Conservation (phyloP, 2,329 filamentous ascomycete species). For the Hypocrella siamensis region DNA sequence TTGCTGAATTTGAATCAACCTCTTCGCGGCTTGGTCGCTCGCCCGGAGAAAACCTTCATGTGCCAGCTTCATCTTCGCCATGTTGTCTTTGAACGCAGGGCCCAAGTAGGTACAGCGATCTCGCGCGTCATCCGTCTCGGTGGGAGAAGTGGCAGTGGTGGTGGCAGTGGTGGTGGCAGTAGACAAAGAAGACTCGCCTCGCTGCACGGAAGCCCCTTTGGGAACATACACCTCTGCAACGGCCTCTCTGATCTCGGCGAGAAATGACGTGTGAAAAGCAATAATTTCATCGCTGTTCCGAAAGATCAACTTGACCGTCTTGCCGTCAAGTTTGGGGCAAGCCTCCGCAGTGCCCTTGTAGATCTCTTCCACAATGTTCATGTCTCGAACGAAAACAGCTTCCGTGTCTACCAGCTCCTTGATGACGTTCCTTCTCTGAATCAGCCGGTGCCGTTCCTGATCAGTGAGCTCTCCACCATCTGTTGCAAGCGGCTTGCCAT, state of each 20-base stretch:
- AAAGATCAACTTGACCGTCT: conserved; percentile 82
- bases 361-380: conserved; percentile 95
- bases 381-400: conserved; percentile 77
- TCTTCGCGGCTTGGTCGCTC: conserved; percentile 45
- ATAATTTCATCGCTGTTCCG: conserved; percentile 87
- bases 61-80: conserved; percentile 42
- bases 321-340: conserved; percentile 61
- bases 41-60: conserved; percentile 49
- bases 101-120: conserved; percentile 38
- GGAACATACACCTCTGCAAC: conserved; percentile 67
- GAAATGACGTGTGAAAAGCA: conserved; percentile 66
- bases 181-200: conserved; percentile 24
- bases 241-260: conserved; percentile 66
- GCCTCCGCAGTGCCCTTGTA: conserved; percentile 87
- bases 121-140: conserved; percentile 32
- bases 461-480: conserved; percentile 26
- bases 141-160: conserved; percentile 18
- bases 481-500: conserved; percentile 15
- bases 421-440: conserved; percentile 68
- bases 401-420: conserved; percentile 92
- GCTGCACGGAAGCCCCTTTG: conserved; percentile 26
- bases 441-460: conserved; percentile 54
- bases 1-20: conserved; percentile 45
- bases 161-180: conserved; percentile 25
- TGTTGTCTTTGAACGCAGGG: conserved; percentile 36